phyloP scores from a whole-genome alignment of 345 rosid genomes.

The Hevea brasiliensis region DNA sequence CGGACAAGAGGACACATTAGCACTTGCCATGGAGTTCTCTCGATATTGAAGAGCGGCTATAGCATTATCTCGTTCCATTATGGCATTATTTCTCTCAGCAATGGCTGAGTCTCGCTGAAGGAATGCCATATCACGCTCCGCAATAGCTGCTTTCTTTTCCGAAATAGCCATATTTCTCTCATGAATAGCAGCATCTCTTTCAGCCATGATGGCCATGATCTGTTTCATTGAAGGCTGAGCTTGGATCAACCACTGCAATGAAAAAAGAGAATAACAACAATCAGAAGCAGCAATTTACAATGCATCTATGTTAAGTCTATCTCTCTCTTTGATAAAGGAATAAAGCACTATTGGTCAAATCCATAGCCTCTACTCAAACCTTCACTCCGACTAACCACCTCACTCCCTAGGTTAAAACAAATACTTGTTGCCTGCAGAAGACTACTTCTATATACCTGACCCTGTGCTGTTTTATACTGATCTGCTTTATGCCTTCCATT shows the following conservation, averaged over 20 bases:
- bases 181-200: slow-evolving; percentile 92
- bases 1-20: slow-evolving; percentile 58
- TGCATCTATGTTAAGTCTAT: not conserved
- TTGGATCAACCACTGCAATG: slow-evolving; percentile 85
- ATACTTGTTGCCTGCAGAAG: slow-evolving; percentile 10
- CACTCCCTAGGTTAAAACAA: not conserved
- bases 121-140: slow-evolving; percentile 91
- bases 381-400: not conserved
- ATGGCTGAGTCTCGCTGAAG: slow-evolving; percentile 93
- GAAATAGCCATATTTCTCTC: slow-evolving; percentile 88
- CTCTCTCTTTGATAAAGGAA: not conserved
- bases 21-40: slow-evolving; percentile 61
- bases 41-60: slow-evolving; percentile 81
- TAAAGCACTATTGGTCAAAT: not conserved
- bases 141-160: slow-evolving; percentile 86
- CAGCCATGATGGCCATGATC: slow-evolving; percentile 93
- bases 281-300: slow-evolving; percentile 14
- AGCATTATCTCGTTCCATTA: slow-evolving; percentile 83
- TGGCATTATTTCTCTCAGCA: slow-evolving; percentile 86
- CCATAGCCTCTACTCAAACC: not conserved
- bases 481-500: slow-evolving; percentile 84
- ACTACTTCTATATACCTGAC: slow-evolving; percentile 59
- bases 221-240: slow-evolving; percentile 99
- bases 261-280: slow-evolving; percentile 20
- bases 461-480: slow-evolving; percentile 70